phyloP scores from a whole-genome alignment of 495 filamentous ascomycete species.

The Hyaloscypha bicolor region DNA sequence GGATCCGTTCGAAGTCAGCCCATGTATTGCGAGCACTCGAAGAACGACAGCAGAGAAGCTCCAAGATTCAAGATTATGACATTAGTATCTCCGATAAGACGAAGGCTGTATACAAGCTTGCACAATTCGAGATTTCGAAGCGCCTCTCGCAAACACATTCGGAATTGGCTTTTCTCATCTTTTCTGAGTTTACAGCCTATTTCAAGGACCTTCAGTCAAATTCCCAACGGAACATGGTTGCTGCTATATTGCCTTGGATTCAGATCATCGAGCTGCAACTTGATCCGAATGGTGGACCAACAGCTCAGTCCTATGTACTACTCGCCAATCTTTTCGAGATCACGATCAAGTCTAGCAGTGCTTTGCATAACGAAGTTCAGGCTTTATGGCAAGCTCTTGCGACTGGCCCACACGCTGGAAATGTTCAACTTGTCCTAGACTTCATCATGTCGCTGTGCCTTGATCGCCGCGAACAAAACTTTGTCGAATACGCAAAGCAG shows the following conservation, averaged over 20 bases:
- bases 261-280: conserved; percentile 90
- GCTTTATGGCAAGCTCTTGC: conserved; percentile 96
- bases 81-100: conserved; percentile 99
- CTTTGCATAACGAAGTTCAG: conserved; percentile 93
- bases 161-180: conserved; percentile 87
- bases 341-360: conserved; percentile 85
- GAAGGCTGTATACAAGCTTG: conserved; percentile 94
- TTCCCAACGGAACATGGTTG: conserved; percentile 90
- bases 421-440: conserved; percentile 90
- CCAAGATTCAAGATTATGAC: conserved; percentile 93
- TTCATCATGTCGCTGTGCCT: conserved; percentile 94
- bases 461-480: conserved; percentile 93
- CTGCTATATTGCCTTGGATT: conserved; percentile 93
- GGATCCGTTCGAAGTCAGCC: conserved; percentile 85
- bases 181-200: conserved; percentile 90
- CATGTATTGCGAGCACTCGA: conserved; percentile 82
- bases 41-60: conserved; percentile 79
- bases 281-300: conserved; percentile 92
- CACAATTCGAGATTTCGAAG: conserved; percentile 95
- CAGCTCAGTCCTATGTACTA: conserved; percentile 89
- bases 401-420: conserved; percentile 91
- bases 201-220: conserved; percentile 82
- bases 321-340: conserved; percentile 96
- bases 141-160: conserved; percentile 84
- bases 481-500: conserved; percentile 96